Base-by-base conservation (phyloP, 768 basidiomycete genomes). In the Auricularia sp. region DNA sequence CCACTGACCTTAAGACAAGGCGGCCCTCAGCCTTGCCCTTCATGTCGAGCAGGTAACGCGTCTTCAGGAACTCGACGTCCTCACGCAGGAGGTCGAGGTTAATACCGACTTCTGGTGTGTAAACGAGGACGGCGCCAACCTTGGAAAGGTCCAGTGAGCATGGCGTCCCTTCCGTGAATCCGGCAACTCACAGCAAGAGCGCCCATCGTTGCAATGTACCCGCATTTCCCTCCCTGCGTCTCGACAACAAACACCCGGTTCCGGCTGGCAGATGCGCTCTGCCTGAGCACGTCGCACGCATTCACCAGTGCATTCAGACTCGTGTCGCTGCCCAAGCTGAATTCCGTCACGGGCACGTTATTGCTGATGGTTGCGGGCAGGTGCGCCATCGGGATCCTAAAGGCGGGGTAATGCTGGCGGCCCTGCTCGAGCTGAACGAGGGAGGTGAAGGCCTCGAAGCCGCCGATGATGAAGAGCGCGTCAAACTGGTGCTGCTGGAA, bases 241-340 rank as follows among this genome's bases (percentile, higher is more conserved):
- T 99, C 96, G 18, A 99, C 93, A 1, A 98, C 90, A 72, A 99
- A 99, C 65, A 98, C 97, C 53, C 97, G 80, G 74, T 98, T 94
- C 67, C 97, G 76, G 72, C 93, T 97, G 4, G 97, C 96, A 64
- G 91, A 91, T 10, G 97, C 97, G 71, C 93, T 95, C 80, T 99
- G 97, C 78, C 95, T 97, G 77, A 99, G 98, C 51, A 95, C 87
- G 76, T 99, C 97, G 72, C 96, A 98, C 6, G 97, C 97, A 66
- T 95, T 92, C 62, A 98, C 94, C 36, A 99, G 80, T 2, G 95
- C 94, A 74, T 98, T 99, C 80, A 99, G 79, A 74, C 90, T 91
- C n/a, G 97, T 99, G 72, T 99, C 97, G 69, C 87, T 90, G 58
- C 97, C 97, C 66, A 99, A 77, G 73, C 92, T 95, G 76, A 91